Conservation (phyloP, 306 rosid species). For the Vachellia collinsii region DNA sequence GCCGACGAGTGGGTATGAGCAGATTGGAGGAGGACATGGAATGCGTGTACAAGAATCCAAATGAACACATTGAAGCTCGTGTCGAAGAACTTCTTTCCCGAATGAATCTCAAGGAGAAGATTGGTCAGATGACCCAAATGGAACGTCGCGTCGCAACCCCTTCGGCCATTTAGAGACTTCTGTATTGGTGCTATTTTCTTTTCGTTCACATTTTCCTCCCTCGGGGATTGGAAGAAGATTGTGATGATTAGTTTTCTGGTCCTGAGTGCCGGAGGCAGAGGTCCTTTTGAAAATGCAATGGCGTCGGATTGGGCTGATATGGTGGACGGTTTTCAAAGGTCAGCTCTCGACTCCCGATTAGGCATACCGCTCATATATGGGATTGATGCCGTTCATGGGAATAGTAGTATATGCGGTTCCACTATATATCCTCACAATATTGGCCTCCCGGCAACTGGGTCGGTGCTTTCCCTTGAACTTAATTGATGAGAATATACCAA, state of each 20-base stretch:
- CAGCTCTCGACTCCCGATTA: slow-evolving; percentile 66
- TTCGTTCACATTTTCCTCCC: background rate
- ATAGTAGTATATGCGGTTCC: slow-evolving; percentile 74
- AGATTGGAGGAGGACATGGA: slow-evolving; percentile 38
- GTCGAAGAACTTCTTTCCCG: slow-evolving; percentile 78
- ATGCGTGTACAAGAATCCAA: slow-evolving; percentile 58
- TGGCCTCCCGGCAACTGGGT: slow-evolving; percentile 90
- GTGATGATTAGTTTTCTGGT: slow-evolving; percentile 32
- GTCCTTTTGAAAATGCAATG: slow-evolving; percentile 63
- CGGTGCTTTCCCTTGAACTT: slow-evolving; percentile 30
- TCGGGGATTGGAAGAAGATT: background rate
- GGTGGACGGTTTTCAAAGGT: slow-evolving; percentile 72
- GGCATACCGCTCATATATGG: slow-evolving; percentile 84
- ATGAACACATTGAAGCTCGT: slow-evolving; percentile 68
- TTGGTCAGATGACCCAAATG: slow-evolving; percentile 84
- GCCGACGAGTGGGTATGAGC: background rate
- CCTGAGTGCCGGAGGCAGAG: slow-evolving; percentile 75
- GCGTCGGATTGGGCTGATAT: slow-evolving; percentile 91
- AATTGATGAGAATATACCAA: background rate
- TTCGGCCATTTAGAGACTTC: slow-evolving; percentile 48
- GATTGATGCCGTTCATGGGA: slow-evolving; percentile 88
- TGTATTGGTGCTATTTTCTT: slow-evolving; percentile 52
- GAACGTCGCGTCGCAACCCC: slow-evolving; percentile 66
- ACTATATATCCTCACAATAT: slow-evolving; percentile 86
- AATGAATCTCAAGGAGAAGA: slow-evolving; percentile 78